phyloP scores from a whole-genome alignment of 1,139 yeast genomes.

The Yamadazyma spencermartinsiae region DNA sequence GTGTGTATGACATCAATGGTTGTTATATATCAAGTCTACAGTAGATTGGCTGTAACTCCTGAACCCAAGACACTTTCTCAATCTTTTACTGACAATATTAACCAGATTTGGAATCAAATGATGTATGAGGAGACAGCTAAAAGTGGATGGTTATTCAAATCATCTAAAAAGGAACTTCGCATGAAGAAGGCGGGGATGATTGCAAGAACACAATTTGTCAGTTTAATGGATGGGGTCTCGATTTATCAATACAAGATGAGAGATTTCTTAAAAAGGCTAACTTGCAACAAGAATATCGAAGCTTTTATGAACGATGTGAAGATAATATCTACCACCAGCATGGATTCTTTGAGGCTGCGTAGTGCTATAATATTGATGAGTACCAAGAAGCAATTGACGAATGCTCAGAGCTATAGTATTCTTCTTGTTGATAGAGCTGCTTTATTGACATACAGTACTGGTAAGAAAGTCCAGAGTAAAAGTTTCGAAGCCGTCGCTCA shows the following conservation, averaged over 20 bases:
- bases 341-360: too few relatives aligned
- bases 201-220: background rate
- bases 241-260: too few relatives aligned
- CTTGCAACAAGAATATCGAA: too few relatives aligned
- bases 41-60: background rate
- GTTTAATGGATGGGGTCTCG: too few relatives aligned
- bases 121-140: background rate
- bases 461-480: background rate
- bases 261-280: too few relatives aligned
- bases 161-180: background rate
- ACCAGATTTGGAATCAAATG: background rate
- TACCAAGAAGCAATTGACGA: too few relatives aligned
- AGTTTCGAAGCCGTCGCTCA: background rate
- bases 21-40: slow-evolving; percentile 1
- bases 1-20: background rate
- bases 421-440: background rate
- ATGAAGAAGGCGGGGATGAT: background rate
- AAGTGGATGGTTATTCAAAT: background rate
- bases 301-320: too few relatives aligned
- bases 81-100: background rate
- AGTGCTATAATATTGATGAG: too few relatives aligned
- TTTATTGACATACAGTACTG: background rate
- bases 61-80: background rate
- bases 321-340: too few relatives aligned
- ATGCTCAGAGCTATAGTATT: background rate